phyloP scores from a whole-genome alignment of 2,329 filamentous ascomycete genomes.

The Arthroderma uncinatum region DNA sequence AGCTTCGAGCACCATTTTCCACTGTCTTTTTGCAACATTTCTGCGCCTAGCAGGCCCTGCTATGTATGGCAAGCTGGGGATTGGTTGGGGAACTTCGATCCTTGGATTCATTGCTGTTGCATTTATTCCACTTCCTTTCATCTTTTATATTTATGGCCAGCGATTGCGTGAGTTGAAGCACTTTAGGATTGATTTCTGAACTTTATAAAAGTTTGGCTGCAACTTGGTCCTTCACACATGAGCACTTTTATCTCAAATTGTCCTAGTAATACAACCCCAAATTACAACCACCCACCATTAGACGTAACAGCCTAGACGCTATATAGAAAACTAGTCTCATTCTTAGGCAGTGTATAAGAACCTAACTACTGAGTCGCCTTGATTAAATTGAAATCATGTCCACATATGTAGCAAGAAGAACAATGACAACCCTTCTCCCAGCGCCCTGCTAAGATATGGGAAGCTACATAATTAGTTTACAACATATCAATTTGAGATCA shows the following conservation, averaged over 20 bases:
- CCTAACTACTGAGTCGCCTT: too few species aligned
- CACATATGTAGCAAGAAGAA: too few species aligned
- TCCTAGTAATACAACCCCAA: too few species aligned
- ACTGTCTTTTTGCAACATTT: slow-evolving; percentile 44
- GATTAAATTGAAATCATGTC: too few species aligned
- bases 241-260: not conserved
- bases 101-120: slow-evolving; percentile 42
- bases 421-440: too few species aligned
- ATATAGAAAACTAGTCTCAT: too few species aligned
- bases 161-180: slow-evolving; percentile 23
- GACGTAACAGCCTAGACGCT: too few species aligned
- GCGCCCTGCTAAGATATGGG: too few species aligned
- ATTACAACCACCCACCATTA: too few species aligned
- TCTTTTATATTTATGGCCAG: slow-evolving; percentile 32
- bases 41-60: slow-evolving; percentile 40
- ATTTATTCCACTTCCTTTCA: slow-evolving; percentile 34
- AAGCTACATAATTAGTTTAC: too few species aligned
- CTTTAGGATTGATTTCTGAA: slow-evolving; percentile 19
- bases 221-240: not conserved
- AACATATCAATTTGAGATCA: too few species aligned
- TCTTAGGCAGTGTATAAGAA: too few species aligned
- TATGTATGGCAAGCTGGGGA: slow-evolving; percentile 52
- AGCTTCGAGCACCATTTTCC: slow-evolving; percentile 42
- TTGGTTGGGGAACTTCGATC: slow-evolving; percentile 50
- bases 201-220: not conserved